Evolutionary conservation across 192 early-diverging fungal genomes (phyloP).

Genomic region (Coemansia sp.): DNA sequence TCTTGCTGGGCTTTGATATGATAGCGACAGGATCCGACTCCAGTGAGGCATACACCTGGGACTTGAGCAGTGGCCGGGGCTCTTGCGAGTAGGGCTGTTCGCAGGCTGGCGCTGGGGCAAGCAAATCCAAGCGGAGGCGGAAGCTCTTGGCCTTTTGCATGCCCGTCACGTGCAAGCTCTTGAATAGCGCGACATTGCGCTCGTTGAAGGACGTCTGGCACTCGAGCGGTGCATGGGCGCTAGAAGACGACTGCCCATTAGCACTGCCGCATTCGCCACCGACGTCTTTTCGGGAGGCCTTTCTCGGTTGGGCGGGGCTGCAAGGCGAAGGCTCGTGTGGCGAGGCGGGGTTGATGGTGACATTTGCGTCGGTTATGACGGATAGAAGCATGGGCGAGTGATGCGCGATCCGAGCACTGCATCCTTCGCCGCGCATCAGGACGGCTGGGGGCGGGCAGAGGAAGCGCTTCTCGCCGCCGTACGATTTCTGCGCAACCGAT

Average conservation of each 20-base stretch:
- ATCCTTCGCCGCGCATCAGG: conserved; percentile 54
- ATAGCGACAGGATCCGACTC: conserved; percentile 75
- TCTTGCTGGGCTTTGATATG: conserved; percentile 92
- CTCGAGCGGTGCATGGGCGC: conserved; percentile 49
- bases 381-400: conserved; percentile 63
- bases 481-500: conserved; percentile 88
- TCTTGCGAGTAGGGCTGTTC: conserved; percentile 12
- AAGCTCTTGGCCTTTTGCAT: conserved; percentile 80
- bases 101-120: conserved; percentile 28
- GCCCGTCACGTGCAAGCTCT: conserved; percentile 74
- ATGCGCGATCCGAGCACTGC: conserved; percentile 43
- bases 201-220: conserved; percentile 52
- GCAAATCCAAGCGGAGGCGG: conserved; percentile 64
- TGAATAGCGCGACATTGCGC: conserved; percentile 62
- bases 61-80: conserved; percentile 15
- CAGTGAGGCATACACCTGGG: conserved; percentile 60
- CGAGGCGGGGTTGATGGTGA: conserved; percentile 40
- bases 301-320: neutral
- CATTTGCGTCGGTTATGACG: conserved; percentile 57
- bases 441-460: conserved; percentile 76
- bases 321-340: neutral
- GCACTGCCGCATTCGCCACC: neutral
- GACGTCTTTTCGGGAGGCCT: neutral
- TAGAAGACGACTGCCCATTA: conserved; percentile 24
- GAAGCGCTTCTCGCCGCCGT: conserved; percentile 88